phyloP scores from a whole-genome alignment of 306 rosid species.

The Quillaja saponaria region DNA sequence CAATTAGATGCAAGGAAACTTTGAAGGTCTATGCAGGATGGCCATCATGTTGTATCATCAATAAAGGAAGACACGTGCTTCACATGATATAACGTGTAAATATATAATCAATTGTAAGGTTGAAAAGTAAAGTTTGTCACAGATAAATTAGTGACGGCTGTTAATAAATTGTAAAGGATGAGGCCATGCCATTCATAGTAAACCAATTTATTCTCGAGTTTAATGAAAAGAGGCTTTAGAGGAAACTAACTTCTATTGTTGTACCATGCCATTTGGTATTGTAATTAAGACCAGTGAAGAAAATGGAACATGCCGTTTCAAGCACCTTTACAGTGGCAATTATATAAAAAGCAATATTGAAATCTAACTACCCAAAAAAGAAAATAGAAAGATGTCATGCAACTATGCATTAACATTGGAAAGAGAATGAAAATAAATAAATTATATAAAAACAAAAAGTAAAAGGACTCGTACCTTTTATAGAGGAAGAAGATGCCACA shows the following conservation, averaged over 20 bases:
- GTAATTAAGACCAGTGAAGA: slow-evolving; percentile 1
- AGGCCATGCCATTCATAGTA: too few species aligned
- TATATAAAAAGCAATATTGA: not conserved
- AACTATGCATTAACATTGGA: not conserved
- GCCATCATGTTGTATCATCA: too few species aligned
- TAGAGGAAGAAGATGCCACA: slow-evolving; percentile 29
- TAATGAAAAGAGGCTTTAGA: slow-evolving; percentile 10
- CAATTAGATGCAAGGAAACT: too few species aligned
- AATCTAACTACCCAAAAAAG: slow-evolving; percentile 1
- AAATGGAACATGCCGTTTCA: not conserved
- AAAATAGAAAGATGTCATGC: slow-evolving; percentile 1
- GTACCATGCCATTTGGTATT: not conserved
- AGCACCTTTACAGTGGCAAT: not conserved
- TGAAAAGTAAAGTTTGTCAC: too few species aligned
- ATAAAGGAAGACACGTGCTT: too few species aligned
- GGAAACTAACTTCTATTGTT: slow-evolving; percentile 24
- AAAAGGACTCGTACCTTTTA: slow-evolving; percentile 30
- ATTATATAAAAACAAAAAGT: slow-evolving; percentile 4
- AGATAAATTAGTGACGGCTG: too few species aligned
- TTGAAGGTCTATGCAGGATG: too few species aligned
- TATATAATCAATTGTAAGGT: too few species aligned
- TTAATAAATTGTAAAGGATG: too few species aligned
- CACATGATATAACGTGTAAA: too few species aligned
- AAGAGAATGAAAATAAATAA: not conserved
- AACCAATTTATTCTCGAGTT: too few species aligned